Evolutionary conservation across 768 basidiomycete species (phyloP), one percentile per base, ranked within the genome.

Genomic region (Phaeotremella skinneri): DNA sequence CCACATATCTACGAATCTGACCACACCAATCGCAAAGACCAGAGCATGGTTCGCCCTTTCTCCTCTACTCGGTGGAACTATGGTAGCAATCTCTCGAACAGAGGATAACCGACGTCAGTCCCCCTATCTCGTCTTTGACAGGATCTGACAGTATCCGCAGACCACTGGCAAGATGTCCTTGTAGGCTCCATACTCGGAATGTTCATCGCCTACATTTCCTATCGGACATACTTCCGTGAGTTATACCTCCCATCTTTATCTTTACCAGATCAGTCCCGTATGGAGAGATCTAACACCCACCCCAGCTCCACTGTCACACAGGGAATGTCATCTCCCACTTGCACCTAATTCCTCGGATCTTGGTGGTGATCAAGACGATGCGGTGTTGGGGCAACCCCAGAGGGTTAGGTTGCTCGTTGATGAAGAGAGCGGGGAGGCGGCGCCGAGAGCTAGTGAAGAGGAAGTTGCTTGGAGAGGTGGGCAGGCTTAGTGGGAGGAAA

Each of bases 101-200:
- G 92, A 93, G 88, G 92, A 94, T 77, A 87, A 87, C 66, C 83
- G 91, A 57, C 91, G 88, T 89, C 68, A 59, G 85, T 82, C 4
- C 50, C 13, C 43, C 20, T 26, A 21, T 30, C 25, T n/a, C 30
- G 41, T 25, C 47, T 14, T n/a, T n/a, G 39, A 11, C 3, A 45
- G 14, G 16, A 5, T 16, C 55, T 17, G n/a, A 50, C 17, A 14
- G 21, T 9, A 17, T 11, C 3, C 52, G 47, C 61, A 90, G 89
- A 94, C 76, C 91, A 94, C 75, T 92, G 90, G 88, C 85, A 90
- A 4, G 94, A 99, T 65, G 88, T 96, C 42, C 70, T 90, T 7
- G 84, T 88, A 1, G 92, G 93, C 4, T 82, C 85, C 2, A 53
- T 87, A 27, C 80, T 97, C 6, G 94, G 93, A 13, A 79, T 88